Conservation (phyloP, 2,329 filamentous ascomycete species). For the Drechslerella dactyloides region DNA sequence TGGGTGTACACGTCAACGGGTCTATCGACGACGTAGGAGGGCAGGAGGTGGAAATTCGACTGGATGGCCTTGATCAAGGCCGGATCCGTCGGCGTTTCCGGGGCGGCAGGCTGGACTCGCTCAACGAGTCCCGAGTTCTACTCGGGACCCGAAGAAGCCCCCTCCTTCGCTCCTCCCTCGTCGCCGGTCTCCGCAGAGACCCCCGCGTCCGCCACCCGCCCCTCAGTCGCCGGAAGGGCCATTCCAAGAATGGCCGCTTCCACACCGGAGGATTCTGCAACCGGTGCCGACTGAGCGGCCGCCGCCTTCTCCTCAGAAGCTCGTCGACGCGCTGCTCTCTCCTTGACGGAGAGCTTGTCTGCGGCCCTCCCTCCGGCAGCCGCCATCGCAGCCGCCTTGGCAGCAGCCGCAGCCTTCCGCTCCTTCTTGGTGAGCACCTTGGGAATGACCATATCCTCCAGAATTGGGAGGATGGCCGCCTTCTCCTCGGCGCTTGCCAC, state of each 20-base stretch:
- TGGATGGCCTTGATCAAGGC: neutral
- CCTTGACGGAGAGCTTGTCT: conserved; percentile 19
- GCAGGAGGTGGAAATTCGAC: conserved; percentile 13
- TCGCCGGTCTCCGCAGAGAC: no score
- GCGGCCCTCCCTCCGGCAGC: conserved; percentile 3
- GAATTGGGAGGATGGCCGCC: no score
- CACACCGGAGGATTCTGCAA: neutral
- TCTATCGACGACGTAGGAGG: conserved; percentile 9
- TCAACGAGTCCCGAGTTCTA: neutral
- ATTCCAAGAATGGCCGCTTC: no score
- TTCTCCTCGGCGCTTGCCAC: no score
- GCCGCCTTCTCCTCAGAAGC: conserved; percentile 6
- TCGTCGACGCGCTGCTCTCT: conserved; percentile 17
- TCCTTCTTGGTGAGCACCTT: conserved; percentile 23
- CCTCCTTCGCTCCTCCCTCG: no score
- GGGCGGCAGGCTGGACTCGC: no score
- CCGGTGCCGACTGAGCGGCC: neutral
- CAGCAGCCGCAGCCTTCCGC: conserved; percentile 6
- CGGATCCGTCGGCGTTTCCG: no score
- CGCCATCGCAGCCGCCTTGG: conserved; percentile 4
- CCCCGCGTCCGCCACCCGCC: no score
- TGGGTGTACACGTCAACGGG: neutral
- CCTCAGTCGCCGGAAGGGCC: no score
- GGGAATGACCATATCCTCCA: no score
- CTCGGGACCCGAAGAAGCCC: neutral